phyloP scores from a whole-genome alignment of 306 rosid species.

The Cotoneaster glaucophyllus region DNA sequence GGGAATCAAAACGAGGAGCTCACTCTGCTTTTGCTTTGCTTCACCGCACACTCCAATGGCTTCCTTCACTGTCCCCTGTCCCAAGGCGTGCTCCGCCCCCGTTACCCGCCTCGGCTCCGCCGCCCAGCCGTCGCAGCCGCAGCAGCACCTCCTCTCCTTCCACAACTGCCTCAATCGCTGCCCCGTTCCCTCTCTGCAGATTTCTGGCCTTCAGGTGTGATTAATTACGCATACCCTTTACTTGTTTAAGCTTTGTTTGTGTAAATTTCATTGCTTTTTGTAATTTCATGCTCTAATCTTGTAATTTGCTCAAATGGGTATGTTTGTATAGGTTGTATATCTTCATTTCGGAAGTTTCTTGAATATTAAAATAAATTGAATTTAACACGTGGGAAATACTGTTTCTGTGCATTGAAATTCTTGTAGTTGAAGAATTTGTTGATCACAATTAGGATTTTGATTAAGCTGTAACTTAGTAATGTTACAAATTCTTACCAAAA shows the following conservation, averaged over 20 bases:
- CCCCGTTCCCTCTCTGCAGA: slow-evolving; percentile 25
- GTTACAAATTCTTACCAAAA: background rate
- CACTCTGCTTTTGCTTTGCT: background rate
- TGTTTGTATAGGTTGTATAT: background rate
- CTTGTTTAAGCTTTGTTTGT: background rate
- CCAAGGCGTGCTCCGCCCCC: slow-evolving; percentile 18
- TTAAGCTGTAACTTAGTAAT: background rate
- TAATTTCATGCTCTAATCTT: background rate
- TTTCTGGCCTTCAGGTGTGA: slow-evolving; percentile 32
- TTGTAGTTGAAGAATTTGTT: background rate
- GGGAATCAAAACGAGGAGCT: background rate
- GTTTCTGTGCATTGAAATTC: background rate
- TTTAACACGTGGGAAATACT: background rate
- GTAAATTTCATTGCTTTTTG: background rate
- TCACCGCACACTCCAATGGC: slow-evolving; percentile 8
- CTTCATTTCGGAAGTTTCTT: background rate
- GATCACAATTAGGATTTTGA: background rate
- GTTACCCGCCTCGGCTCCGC: slow-evolving; percentile 22
- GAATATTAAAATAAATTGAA: background rate
- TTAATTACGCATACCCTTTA: background rate
- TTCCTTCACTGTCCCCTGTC: slow-evolving; percentile 23
- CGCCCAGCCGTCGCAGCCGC: slow-evolving; percentile 17
- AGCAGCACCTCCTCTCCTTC: slow-evolving; percentile 18
- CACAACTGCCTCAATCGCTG: slow-evolving; percentile 22
- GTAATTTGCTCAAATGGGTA: background rate